Base-by-base conservation (phyloP, 73 alveolate genomes). In the Diophrys sp. region DNA sequence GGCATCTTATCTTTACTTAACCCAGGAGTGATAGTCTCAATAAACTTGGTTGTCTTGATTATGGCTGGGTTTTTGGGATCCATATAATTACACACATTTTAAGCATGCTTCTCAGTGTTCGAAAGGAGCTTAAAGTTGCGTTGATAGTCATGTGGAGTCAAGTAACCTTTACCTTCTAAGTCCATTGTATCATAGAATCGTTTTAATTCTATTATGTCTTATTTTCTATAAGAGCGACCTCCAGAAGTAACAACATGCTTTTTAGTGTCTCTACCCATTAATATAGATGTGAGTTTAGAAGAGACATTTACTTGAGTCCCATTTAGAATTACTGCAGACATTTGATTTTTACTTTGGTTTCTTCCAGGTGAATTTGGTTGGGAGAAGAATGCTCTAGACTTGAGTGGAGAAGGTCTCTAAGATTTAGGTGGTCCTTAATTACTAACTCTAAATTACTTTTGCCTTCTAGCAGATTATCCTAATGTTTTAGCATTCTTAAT, bases 171-270 rank as follows among this genome's bases (percentile, higher is more conserved):
- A 44, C 62, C 62, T 44, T 44, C 62, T 44, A 44, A 18, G 62
- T 44, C 62, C 62, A 44, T 44, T 44, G 62, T 44, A 18, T 44
- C 62, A 18, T 11, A 44, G 18, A 44, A 44, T 18, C 62, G 62
- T 11, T 11, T 5, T 44, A 44, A 44, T 44, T 44, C 62, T 44
- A 67, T 54, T 1, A 78, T 78, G 32, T 78, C 86, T 33, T 32
- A 67, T 27, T 78, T 78, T 23, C 72, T 53, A 56, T 67, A 78
- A 5, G 86, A 67, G 26, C 27, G 62, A 28, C 86, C 86, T 67
- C 73, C 32, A 70, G 53, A 30, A 33, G 71, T 28, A 11, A 62
- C 29, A 23, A 25, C 72, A 62, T 62, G 14, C 5, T 25, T 62
- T 62, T 23, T 2, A 8, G n/a, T 29, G 11, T 62, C 30, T 62